Conservation (phyloP, 2,329 filamentous ascomycete genomes). For the Fusarium globosum region DNA sequence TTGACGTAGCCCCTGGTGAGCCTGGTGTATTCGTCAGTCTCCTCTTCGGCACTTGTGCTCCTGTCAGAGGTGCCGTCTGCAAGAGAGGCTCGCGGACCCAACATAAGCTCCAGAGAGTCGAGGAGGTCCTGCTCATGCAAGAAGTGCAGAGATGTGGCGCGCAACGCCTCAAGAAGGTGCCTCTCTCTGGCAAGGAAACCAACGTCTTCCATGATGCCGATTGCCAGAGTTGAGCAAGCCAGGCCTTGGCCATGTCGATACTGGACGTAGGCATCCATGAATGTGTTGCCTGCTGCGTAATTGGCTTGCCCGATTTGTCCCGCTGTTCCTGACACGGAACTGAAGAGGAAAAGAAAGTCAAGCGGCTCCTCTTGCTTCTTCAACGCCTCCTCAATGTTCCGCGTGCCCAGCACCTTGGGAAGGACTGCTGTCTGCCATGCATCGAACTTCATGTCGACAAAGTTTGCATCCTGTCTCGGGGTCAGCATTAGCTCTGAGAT, state of each 20-base stretch:
- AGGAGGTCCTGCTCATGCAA: conserved; percentile 9
- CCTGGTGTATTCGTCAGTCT: neutral
- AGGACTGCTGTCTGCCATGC: conserved; percentile 9
- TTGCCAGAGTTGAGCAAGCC: conserved; percentile 8
- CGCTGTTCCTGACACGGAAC: conserved; percentile 50
- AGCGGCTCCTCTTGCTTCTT: conserved; percentile 29
- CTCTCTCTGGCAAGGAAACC: conserved; percentile 7
- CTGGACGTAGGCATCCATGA: conserved; percentile 53
- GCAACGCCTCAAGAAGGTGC: conserved; percentile 8
- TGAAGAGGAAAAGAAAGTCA: conserved; percentile 54
- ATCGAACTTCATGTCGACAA: conserved; percentile 12
- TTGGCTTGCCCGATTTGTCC: conserved; percentile 54
- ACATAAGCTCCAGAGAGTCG: conserved; percentile 1
- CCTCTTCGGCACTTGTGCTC: neutral
- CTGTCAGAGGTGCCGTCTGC: neutral
- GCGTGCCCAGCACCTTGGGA: conserved; percentile 2
- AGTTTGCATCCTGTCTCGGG: conserved; percentile 3
- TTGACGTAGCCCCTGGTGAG: conserved; percentile 4
- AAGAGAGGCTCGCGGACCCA: conserved; percentile 4
- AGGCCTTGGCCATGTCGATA: conserved; percentile 51
- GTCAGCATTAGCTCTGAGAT: neutral
- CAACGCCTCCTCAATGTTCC: conserved; percentile 41
- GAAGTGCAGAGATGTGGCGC: conserved; percentile 5
- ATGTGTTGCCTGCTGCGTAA: conserved; percentile 57
- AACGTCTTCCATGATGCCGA: conserved; percentile 17